A percentile compares a stretch with the other conserved stretches of the same genome.
Evolutionary conservation across 2,329 filamentous ascomycete species (phyloP).

Genomic region (Colletotrichum cereale): DNA sequence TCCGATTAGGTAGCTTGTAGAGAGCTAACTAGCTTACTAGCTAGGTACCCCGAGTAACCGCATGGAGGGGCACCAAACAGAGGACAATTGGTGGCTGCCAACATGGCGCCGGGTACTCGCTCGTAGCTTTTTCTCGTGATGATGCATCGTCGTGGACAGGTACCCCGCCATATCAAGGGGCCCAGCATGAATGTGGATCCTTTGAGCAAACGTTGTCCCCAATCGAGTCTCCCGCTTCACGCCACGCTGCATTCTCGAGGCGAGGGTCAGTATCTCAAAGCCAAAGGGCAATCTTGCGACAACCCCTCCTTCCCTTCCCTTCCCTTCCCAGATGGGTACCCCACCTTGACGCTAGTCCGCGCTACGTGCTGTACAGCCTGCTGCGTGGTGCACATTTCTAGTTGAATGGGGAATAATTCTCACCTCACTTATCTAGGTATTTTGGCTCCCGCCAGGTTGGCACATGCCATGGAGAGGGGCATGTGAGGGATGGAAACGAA

Average conservation of each 20-base stretch:
- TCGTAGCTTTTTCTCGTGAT: slow-evolving; percentile 18
- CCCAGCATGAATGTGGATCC: slow-evolving; percentile 28
- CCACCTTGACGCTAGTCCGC: slow-evolving; percentile 27
- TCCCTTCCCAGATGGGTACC: not conserved
- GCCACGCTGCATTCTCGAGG: slow-evolving; percentile 34
- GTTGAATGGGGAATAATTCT: slow-evolving; percentile 15
- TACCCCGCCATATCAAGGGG: slow-evolving; percentile 29
- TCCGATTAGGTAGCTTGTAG: not conserved
- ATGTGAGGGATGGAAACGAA: not conserved
- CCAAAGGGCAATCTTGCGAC: slow-evolving; percentile 35
- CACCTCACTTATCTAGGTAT: too few relatives aligned
- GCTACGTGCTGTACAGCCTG: not conserved
- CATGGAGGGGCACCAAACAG: slow-evolving; percentile 30
- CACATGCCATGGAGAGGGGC: slow-evolving; percentile 1
- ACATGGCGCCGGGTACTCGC: not conserved
- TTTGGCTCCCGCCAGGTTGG: not conserved
- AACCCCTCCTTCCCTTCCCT: slow-evolving; percentile 36
- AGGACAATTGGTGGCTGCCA: slow-evolving; percentile 17
- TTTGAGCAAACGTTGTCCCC: slow-evolving; percentile 25
- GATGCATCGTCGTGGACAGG: slow-evolving; percentile 11
- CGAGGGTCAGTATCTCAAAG: slow-evolving; percentile 27
- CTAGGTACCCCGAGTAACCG: not conserved
- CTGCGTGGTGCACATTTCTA: not conserved
- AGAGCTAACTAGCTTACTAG: not conserved
- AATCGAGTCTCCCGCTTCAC: slow-evolving; percentile 26